These are phyloP conservation scores for Marchantia paleacea DNA, from an alignment of 225 moss, liverwort and hornwort genomes.

Conservation along the genomic window DNA sequence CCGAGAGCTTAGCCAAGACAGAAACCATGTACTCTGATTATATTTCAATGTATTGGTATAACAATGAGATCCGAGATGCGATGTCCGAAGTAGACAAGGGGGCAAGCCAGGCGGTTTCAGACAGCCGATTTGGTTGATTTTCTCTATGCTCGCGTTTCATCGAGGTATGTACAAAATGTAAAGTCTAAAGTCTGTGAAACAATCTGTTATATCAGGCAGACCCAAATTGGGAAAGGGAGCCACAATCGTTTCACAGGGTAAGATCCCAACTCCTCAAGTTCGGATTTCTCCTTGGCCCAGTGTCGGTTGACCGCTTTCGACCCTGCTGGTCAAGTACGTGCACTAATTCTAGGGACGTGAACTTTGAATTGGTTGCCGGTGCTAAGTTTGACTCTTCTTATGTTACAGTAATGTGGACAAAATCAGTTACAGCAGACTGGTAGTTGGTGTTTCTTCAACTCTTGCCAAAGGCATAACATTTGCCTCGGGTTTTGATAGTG, in stretches of 20 bases:
- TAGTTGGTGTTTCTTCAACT: slow-evolving; percentile 46
- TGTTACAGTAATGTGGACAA: slow-evolving; percentile 11
- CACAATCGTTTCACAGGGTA: background rate
- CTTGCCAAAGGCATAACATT: slow-evolving; percentile 89
- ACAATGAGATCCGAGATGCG: background rate
- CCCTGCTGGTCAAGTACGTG: background rate
- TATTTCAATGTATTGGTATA: background rate
- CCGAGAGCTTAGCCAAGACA: no score
- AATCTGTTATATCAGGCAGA: slow-evolving; percentile 7
- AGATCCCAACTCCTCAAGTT: background rate
- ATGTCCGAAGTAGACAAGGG: background rate
- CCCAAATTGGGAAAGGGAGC: background rate
- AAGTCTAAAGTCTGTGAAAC: background rate
- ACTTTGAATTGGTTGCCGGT: slow-evolving; percentile 3
- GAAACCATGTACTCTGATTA: background rate
- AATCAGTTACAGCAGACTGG: slow-evolving; percentile 58
- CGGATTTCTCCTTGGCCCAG: background rate
- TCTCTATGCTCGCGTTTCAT: background rate
- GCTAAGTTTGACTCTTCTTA: slow-evolving; percentile 16
- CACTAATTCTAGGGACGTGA: background rate
- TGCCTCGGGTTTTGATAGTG: slow-evolving; percentile 87
- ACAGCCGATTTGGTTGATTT: background rate
- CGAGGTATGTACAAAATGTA: background rate
- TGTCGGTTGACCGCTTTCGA: background rate
- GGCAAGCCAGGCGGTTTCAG: background rate